phyloP scores from a whole-genome alignment of 352 stramenopile genomes.

The Hyaloperonospora brassicae region DNA sequence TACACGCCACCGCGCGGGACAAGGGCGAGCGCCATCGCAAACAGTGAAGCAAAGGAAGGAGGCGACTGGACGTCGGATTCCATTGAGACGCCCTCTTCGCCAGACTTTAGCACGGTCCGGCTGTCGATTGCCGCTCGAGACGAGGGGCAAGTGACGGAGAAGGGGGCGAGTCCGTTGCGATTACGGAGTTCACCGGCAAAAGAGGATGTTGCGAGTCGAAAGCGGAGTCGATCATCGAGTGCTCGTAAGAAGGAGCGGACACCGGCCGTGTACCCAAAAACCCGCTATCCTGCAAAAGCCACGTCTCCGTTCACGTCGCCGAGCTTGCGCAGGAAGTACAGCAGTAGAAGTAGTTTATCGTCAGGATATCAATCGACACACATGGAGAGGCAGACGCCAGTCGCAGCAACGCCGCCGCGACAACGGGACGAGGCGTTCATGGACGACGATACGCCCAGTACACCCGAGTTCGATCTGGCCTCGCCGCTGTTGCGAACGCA shows the following conservation, averaged over 20 bases:
- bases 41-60: constrained; percentile 15
- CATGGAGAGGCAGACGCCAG: constrained; percentile 9
- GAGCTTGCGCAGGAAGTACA: constrained; percentile 67
- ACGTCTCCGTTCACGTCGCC: constrained; percentile 28
- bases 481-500: constrained; percentile 73
- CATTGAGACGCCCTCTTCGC: constrained; percentile 37
- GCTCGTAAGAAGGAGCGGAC: constrained; percentile 10
- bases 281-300: constrained; percentile 29
- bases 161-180: constrained; percentile 5
- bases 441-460: constrained; percentile 51
- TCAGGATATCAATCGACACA: constrained; percentile 29
- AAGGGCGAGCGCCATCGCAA: constrained; percentile 10
- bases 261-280: constrained; percentile 40
- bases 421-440: constrained; percentile 28
- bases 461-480: constrained; percentile 56
- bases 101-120: constrained; percentile 48
- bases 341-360: constrained; percentile 38
- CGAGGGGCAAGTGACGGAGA: constrained; percentile 10
- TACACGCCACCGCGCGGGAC: constrained; percentile 46
- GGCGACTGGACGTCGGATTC: constrained; percentile 25
- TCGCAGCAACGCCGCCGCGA: constrained; percentile 16
- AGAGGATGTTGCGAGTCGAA: constrained; percentile 23
- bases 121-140: constrained; percentile 15
- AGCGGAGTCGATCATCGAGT: constrained; percentile 37
- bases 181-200: constrained; percentile 10